Evolutionary conservation across 768 basidiomycete species (phyloP), one percentile per base, ranked within the genome.

Genomic region (Bullera alba): DNA sequence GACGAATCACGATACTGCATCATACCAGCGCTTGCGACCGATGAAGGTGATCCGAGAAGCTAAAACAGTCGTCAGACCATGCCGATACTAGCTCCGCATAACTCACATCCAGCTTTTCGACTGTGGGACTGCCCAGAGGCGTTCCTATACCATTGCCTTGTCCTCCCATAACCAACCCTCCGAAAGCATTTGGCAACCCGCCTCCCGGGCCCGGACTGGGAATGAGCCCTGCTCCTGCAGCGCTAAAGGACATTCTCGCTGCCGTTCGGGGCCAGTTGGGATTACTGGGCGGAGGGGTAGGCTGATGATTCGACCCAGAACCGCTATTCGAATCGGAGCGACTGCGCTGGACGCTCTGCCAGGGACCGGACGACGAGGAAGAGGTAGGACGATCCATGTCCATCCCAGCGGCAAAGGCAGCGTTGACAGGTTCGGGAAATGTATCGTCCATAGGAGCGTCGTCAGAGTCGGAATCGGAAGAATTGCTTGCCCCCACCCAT

Each of bases 381-480:
- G 60, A 61, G 3, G 32, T 39, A 2, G 60, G 60, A 21, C 65
- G 37, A 38, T 67, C 65, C 65, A 67, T 64, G 47, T 67, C 65
- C 65, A 67, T 67, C 1, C 62, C 65, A 21, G 65, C 62, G 34
- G 65, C 65, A 41, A 67, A 67, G 6, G 65, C 65, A 15, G 50
- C 38, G 44, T 64, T 67, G 37, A 67, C 65, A 17, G 65, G 60
- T 41, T 67, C 65, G 16, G 51, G 50, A 12, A 27, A 41, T 6
- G 50, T 23, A 17, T 51, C 53, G 19, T 53, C 57, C 36, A 51
- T 39, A 23, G 48, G 42, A 43, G 45, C 51, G n/a, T 62, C 62
- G 32, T 68, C 66, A 6, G 60, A 61, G 39, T 67, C 65, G 3
- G 59, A 59, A 39, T 63, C 66, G 16, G 50, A 57, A 26, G 53